A percentile compares a stretch with the other conserved stretches of the same genome.
Conservation (phyloP, 2,329 filamentous ascomycete species). For the Amauroascus verrucosus region DNA sequence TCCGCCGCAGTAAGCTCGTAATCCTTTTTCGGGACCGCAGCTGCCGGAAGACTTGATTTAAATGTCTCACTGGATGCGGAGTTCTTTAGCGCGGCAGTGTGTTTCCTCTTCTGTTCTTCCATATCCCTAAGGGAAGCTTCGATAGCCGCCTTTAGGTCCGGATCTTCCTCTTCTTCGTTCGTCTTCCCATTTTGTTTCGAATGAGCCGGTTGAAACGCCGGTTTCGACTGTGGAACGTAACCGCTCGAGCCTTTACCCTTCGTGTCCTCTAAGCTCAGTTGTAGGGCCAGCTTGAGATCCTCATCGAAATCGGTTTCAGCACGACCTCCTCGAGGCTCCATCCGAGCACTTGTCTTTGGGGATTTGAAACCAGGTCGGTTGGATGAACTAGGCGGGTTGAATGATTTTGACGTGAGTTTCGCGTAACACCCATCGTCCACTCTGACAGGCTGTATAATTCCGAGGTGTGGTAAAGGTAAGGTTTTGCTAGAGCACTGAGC, state of each 20-base stretch:
- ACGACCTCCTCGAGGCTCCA: conserved; percentile 84
- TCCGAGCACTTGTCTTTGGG: conserved; percentile 58
- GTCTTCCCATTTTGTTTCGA: conserved; percentile 33
- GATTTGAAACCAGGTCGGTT: conserved; percentile 36
- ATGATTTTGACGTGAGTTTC: conserved; percentile 67
- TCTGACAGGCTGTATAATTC: conserved; percentile 79
- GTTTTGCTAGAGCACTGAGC: conserved; percentile 87
- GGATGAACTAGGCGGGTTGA: conserved; percentile 33
- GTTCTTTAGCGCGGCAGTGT: conserved; percentile 72
- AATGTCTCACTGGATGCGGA: conserved; percentile 52
- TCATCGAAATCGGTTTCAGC: conserved; percentile 90
- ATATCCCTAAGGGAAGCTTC: conserved; percentile 90
- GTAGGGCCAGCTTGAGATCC: conserved; percentile 81
- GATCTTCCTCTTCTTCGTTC: conserved; percentile 71
- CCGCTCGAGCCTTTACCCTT: conserved; percentile 60
- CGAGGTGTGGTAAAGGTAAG: conserved; percentile 79
- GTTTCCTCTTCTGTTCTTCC: conserved; percentile 93
- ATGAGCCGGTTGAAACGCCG: conserved; percentile 17
- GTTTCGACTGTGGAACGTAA: conserved; percentile 57
- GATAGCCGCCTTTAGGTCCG: conserved; percentile 87
- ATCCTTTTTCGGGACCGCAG: conserved; percentile 68
- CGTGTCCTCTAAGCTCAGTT: conserved; percentile 94
- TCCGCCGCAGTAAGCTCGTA: conserved; percentile 90
- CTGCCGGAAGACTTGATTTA: conserved; percentile 39
- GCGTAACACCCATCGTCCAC: conserved; percentile 94